Percentiles rank a stretch among this genome's conserved stretches.
These are phyloP conservation scores for Candida railenensis DNA, from an alignment of 805 yeast genomes.

Conservation along the genomic window DNA sequence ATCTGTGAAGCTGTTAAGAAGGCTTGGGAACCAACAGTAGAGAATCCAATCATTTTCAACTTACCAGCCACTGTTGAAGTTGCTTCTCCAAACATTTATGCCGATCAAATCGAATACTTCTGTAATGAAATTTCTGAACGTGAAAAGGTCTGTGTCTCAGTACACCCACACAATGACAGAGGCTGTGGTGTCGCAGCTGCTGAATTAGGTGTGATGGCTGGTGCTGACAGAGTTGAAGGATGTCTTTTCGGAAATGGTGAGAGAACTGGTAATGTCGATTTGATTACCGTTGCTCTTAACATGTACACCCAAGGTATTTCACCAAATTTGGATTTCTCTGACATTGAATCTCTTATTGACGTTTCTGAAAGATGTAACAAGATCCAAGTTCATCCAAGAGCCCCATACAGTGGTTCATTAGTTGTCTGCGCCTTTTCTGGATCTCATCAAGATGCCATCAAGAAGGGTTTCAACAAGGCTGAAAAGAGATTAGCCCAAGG, in stretches of 20 bases:
- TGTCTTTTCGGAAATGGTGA: constrained; percentile 86
- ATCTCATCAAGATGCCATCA: constrained; percentile 87
- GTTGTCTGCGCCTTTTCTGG: constrained; percentile 85
- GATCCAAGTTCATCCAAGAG: constrained; percentile 74
- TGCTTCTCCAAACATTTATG: constrained; percentile 78
- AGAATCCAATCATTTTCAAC: constrained; percentile 72
- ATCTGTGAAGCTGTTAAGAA: constrained; percentile 73
- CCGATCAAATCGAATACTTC: constrained; percentile 82
- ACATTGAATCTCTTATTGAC: constrained; percentile 63
- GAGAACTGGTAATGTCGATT: constrained; percentile 83
- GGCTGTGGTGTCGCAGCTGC: constrained; percentile 91
- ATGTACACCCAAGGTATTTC: constrained; percentile 76
- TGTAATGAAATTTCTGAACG: constrained; percentile 59
- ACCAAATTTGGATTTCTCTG: constrained; percentile 71
- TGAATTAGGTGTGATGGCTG: constrained; percentile 77
- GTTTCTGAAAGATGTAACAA: constrained; percentile 78
- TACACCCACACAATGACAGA: constrained; percentile 83
- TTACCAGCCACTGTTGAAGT: constrained; percentile 85
- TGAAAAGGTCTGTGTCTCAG: constrained; percentile 68
- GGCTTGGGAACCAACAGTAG: constrained; percentile 70
- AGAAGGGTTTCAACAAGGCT: constrained; percentile 67
- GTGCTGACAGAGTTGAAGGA: constrained; percentile 88
- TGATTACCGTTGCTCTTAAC: constrained; percentile 75
- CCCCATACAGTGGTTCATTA: constrained; percentile 80
- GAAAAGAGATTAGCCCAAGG: constrained; percentile 36